Evolutionary conservation across 345 rosid species (phyloP).

Genomic region (Gossypium raimondii): DNA sequence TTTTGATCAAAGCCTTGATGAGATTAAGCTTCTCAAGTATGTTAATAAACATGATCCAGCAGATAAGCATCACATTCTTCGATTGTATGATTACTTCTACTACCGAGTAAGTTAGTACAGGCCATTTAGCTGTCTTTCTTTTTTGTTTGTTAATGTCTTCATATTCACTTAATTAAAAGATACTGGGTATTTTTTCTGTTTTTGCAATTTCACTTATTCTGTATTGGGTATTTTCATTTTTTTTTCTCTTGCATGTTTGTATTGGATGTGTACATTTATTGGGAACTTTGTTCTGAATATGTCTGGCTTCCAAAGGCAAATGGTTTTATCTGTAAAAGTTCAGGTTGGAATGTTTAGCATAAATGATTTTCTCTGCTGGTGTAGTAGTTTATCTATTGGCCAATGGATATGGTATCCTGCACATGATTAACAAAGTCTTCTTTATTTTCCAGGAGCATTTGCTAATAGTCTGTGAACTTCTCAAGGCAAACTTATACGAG

Average conservation of each 20-base stretch:
- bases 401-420: not conserved
- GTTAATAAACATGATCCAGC: slow-evolving; percentile 98
- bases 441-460: slow-evolving; percentile 82
- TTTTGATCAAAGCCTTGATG: slow-evolving; percentile 99
- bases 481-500: slow-evolving; percentile 96
- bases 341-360: not conserved
- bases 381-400: not conserved
- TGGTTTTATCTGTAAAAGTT: not conserved
- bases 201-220: no score
- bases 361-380: not conserved
- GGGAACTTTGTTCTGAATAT: not conserved
- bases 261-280: not conserved
- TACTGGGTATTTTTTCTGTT: no score
- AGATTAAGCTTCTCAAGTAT: slow-evolving; percentile 96
- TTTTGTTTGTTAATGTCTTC: no score
- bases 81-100: slow-evolving; percentile 95
- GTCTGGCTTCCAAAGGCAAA: not conserved
- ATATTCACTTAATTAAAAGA: no score
- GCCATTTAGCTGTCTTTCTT: no score
- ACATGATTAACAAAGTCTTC: not conserved
- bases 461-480: slow-evolving; percentile 96
- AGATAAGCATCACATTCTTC: slow-evolving; percentile 91
- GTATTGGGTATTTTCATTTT: no score
- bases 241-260: not conserved
- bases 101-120: slow-evolving; percentile 64